These are phyloP conservation scores for Penicillium subrubescens DNA, from an alignment of 495 filamentous ascomycete genomes.

Conservation along the genomic window DNA sequence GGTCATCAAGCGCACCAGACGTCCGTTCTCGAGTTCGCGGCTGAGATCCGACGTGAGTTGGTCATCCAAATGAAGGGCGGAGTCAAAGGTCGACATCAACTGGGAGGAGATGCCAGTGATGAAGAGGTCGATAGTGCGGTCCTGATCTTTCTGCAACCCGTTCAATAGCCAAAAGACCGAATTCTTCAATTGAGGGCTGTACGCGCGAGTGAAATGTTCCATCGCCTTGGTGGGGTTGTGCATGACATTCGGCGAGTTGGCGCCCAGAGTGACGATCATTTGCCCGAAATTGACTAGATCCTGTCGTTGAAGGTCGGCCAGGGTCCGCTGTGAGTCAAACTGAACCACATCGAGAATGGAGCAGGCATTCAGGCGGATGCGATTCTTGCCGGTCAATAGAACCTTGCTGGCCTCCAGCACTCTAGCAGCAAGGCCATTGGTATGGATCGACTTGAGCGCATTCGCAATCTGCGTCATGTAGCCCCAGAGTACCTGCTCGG, in stretches of 20 bases:
- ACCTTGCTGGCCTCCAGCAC: conserved; percentile 85
- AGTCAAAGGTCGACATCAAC: conserved; percentile 69
- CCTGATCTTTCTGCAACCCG: conserved; percentile 47
- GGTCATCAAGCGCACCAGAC: conserved; percentile 75
- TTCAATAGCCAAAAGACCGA: conserved; percentile 76
- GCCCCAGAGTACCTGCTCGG: conserved; percentile 83
- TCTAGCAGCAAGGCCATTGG: conserved; percentile 75
- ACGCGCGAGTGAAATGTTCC: conserved; percentile 71
- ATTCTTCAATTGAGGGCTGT: conserved; percentile 72
- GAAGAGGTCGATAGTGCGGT: conserved; percentile 76
- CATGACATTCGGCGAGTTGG: conserved; percentile 58
- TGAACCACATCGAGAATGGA: conserved; percentile 85
- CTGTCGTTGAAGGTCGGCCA: conserved; percentile 79
- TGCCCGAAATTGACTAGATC: conserved; percentile 87
- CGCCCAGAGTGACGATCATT: conserved; percentile 76
- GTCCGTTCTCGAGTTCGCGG: conserved; percentile 88
- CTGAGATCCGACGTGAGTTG: conserved; percentile 67
- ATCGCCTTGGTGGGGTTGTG: conserved; percentile 62
- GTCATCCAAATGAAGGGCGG: conserved; percentile 73
- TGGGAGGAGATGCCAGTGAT: conserved; percentile 75
- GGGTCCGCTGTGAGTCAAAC: conserved; percentile 63
- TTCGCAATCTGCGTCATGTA: conserved; percentile 93
- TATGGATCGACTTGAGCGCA: conserved; percentile 83
- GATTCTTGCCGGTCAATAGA: conserved; percentile 67
- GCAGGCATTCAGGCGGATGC: conserved; percentile 87